Conservation (phyloP, 257 asterid species). For the Parsonsia alboflavescens region DNA sequence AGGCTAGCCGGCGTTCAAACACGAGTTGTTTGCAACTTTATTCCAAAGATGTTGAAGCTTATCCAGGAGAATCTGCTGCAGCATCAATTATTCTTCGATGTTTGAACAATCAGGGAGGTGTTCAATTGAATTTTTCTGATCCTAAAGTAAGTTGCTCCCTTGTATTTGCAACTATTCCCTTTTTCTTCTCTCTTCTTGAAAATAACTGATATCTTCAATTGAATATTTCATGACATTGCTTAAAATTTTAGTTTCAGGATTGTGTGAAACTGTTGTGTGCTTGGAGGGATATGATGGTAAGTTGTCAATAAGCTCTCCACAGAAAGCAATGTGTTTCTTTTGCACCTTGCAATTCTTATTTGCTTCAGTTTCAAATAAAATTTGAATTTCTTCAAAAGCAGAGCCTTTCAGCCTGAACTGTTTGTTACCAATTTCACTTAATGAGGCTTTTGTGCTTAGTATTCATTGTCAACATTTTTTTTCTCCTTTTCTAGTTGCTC, state of each 20-base stretch:
- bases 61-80: conserved; percentile 85
- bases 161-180: not conserved
- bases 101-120: conserved; percentile 54
- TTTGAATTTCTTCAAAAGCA: not conserved
- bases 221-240: not conserved
- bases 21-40: conserved; percentile 74
- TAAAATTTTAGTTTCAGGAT: conserved; percentile 66
- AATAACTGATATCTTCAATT: no score
- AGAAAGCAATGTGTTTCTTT: not conserved
- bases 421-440: not conserved
- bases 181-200: not conserved
- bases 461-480: no score
- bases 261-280: conserved; percentile 68
- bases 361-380: not conserved
- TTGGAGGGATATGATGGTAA: conserved; percentile 98
- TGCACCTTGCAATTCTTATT: not conserved
- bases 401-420: not conserved
- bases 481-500: no score
- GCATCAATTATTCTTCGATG: conserved; percentile 76
- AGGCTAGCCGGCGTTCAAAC: conserved; percentile 89
- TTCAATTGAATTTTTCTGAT: conserved; percentile 33
- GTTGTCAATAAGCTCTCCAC: conserved; percentile 12
- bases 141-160: conserved; percentile 42
- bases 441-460: not conserved
- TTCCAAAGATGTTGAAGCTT: conserved; percentile 70